phyloP scores from a whole-genome alignment of 2,329 filamentous ascomycete genomes.

The Fragosphaeria purpurea region DNA sequence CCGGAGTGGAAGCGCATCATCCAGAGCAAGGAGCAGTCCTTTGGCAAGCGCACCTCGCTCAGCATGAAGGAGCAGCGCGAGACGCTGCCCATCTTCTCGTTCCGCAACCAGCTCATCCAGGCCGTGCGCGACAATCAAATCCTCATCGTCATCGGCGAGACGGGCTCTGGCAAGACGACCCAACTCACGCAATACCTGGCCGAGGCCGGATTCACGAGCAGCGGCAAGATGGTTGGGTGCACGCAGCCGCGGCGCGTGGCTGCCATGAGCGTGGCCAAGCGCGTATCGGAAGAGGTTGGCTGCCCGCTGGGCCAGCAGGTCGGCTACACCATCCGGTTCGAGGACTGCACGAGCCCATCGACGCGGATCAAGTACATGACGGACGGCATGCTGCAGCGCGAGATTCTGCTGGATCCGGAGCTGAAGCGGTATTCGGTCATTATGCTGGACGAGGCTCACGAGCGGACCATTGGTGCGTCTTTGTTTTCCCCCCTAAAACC shows the following conservation, averaged over 20 bases:
- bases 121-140: conserved; percentile 83
- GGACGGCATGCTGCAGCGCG: conserved; percentile 93
- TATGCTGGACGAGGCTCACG: conserved; percentile 97
- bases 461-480: conserved; percentile 61
- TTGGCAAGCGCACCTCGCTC: conserved; percentile 80
- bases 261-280: conserved; percentile 83
- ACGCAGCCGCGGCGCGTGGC: conserved; percentile 95
- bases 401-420: conserved; percentile 86
- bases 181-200: conserved; percentile 93
- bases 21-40: conserved; percentile 65
- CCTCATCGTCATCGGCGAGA: conserved; percentile 93
- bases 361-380: conserved; percentile 99
- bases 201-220: conserved; percentile 79
- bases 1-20: conserved; percentile 90
- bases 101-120: conserved; percentile 77
- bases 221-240: conserved; percentile 87
- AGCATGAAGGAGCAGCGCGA: conserved; percentile 94
- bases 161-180: conserved; percentile 93
- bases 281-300: conserved; percentile 79
- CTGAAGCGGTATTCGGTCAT: conserved; percentile 87
- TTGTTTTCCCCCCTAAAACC: too few species aligned
- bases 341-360: conserved; percentile 77
- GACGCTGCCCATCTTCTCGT: conserved; percentile 77
- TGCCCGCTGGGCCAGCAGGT: conserved; percentile 72
- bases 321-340: conserved; percentile 94